These are phyloP conservation scores for Benincasa hispida DNA, from an alignment of 306 rosid species.

Conservation along the genomic window DNA sequence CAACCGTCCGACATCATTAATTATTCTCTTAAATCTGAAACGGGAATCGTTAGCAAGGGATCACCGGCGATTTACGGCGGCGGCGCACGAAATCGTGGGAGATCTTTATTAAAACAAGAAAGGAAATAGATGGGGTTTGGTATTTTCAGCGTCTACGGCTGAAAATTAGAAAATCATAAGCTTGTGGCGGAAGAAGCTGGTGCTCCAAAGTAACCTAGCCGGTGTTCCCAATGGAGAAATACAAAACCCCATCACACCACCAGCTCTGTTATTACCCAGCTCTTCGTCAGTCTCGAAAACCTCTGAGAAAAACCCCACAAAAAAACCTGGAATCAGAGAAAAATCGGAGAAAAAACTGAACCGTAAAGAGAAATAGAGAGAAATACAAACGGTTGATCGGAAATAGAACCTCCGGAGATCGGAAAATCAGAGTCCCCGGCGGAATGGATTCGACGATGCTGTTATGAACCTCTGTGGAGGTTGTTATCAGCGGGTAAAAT, in stretches of 20 bases:
- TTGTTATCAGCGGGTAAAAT: constrained; percentile 50
- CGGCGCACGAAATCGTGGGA: neutral
- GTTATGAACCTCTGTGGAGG: constrained; percentile 2
- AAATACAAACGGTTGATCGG: neutral
- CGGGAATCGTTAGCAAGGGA: neutral
- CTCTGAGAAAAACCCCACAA: neutral
- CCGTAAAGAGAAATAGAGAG: neutral
- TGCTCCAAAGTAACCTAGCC: constrained; percentile 95
- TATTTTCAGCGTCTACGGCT: neutral
- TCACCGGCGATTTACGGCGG: neutral
- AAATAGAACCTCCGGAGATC: constrained; percentile 11
- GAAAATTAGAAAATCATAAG: constrained; percentile 69
- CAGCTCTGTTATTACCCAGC: constrained; percentile 25
- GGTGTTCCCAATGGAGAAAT: constrained; percentile 83
- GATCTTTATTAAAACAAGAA: neutral
- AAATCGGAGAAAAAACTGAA: neutral
- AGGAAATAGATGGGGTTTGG: neutral
- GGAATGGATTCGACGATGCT: neutral
- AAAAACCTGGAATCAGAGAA: neutral
- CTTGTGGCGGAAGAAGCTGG: constrained; percentile 99
- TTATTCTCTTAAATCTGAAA: neutral
- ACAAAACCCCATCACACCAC: constrained; percentile 94
- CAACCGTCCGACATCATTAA: constrained; percentile 60
- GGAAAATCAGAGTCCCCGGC: neutral
- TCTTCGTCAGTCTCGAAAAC: constrained; percentile 9